Evolutionary conservation across 2,329 filamentous ascomycete species (phyloP).

Genomic region (Coleophoma cylindrospora): DNA sequence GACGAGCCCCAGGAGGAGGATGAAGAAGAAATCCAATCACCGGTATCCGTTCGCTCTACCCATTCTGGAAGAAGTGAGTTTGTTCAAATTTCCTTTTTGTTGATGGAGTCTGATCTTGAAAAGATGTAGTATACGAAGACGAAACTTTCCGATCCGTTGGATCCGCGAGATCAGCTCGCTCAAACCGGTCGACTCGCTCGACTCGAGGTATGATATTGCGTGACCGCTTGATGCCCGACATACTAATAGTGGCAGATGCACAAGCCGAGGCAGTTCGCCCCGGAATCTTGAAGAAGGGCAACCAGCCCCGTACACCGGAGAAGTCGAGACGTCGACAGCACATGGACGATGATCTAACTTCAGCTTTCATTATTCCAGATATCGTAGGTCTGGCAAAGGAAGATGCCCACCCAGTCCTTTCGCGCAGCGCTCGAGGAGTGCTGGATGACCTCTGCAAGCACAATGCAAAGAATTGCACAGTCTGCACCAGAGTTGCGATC

Average conservation of each 20-base stretch:
- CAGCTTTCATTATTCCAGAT: slow-evolving; percentile 53
- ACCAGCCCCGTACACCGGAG: background rate
- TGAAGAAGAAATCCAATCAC: too few relatives aligned
- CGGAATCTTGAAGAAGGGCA: slow-evolving; percentile 19
- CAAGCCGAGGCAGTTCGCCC: slow-evolving; percentile 9
- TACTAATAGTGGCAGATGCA: background rate
- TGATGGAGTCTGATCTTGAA: too few relatives aligned
- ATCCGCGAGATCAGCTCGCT: too few relatives aligned
- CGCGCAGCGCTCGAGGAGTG: slow-evolving; percentile 45
- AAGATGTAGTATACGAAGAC: too few relatives aligned
- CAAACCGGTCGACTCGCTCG: too few relatives aligned
- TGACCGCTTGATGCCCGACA: too few relatives aligned
- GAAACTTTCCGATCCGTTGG: too few relatives aligned
- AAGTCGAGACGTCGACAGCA: background rate
- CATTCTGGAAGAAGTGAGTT: too few relatives aligned
- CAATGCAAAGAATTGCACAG: slow-evolving; percentile 50
- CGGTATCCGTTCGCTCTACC: too few relatives aligned
- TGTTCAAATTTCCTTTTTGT: too few relatives aligned
- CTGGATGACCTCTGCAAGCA: slow-evolving; percentile 50
- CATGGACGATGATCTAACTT: slow-evolving; percentile 50
- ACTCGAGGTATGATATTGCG: too few relatives aligned
- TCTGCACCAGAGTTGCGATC: slow-evolving; percentile 49
- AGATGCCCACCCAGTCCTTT: slow-evolving; percentile 38
- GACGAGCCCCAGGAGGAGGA: too few relatives aligned
- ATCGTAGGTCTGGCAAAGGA: slow-evolving; percentile 36